Evolutionary conservation across 129 eudicot species (phyloP).

Genomic region (Gnaphalium uliginosum): DNA sequence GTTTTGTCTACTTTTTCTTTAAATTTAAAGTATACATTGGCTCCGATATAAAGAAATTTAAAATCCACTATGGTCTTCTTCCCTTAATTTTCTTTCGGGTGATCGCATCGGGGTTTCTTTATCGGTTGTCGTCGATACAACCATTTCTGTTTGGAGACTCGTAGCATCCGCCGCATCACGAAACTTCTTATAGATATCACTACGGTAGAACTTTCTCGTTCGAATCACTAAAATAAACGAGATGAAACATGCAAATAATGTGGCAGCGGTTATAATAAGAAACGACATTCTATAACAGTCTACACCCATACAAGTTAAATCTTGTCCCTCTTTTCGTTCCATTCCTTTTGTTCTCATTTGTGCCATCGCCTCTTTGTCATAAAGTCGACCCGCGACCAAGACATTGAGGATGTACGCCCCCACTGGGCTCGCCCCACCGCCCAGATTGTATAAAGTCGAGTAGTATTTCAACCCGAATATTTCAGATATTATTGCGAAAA

Average conservation of each 20-base stretch:
- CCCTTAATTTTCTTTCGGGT: constrained; percentile 5
- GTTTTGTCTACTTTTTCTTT: background rate
- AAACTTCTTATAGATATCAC: constrained; percentile 84
- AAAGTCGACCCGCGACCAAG: constrained; percentile 57
- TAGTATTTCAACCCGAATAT: constrained; percentile 75
- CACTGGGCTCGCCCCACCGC: constrained; percentile 71
- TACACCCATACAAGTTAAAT: constrained; percentile 58
- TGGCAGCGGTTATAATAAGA: constrained; percentile 54
- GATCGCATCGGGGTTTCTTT: constrained; percentile 9
- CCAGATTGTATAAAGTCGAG: constrained; percentile 68
- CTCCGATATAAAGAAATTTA: too few relatives aligned
- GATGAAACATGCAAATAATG: constrained; percentile 52
- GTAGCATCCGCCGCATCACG: constrained; percentile 37
- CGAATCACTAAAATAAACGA: constrained; percentile 65
- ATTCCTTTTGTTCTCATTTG: constrained; percentile 57
- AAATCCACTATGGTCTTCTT: constrained; percentile 23
- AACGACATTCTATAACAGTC: constrained; percentile 69
- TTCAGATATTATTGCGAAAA: constrained; percentile 78
- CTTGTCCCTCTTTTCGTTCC: constrained; percentile 45
- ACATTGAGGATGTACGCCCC: constrained; percentile 79
- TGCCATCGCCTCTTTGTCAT: constrained; percentile 59
- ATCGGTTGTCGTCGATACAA: background rate
- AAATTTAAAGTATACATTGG: background rate
- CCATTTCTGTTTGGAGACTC: constrained; percentile 28
- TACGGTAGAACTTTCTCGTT: constrained; percentile 62